Base-by-base conservation (phyloP, 169 alveolate genomes). In the Plasmodium gonderi region DNA sequence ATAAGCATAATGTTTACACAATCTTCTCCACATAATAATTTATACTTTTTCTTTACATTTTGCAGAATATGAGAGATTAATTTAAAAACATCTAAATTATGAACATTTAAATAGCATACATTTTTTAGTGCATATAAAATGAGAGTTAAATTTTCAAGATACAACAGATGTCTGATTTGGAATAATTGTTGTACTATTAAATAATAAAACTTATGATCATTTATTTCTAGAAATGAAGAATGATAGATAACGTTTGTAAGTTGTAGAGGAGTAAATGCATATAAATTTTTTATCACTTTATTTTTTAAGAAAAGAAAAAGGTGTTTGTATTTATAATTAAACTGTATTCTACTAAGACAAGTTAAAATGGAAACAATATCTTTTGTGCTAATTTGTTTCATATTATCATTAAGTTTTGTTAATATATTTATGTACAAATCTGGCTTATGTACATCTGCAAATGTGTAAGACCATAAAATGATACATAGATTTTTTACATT, bases 191-290 rank as follows among this genome's bases (percentile, higher is more conserved):
- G 93, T n/a, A 75, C 69, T 42, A 87, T 33, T 76, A 87, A 64
- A 78, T 87, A 87, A 45, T 87, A 87, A 74, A 38, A 87, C 45
- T 87, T 87, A 60, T 87, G 93, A 44, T 87, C 93, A 42, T 87
- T 45, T 36, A 87, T 75, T 36, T 87, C 93, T n/a, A 87, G 51
- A 78, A 87, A 74, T 23, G 93, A 87, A 3, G 93, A 87, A 76
- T 87, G 72, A 78, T 87, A 87, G 33, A 87, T 87, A 29, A 87
- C 79, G 68, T 87, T 87, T 3, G 93, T 87, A n/a, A 87, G 29
- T 12, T 87, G 93, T 12, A 87, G 68, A 20, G 93, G 93, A 23
- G 93, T 72, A 60, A 87, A 87, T 26, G 93, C 76, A 75, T 87
- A 87, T 78, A 87, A 12, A 87, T 64, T 74, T 87, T 87, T 87